Evolutionary conservation across 2,329 filamentous ascomycete genomes (phyloP), one percentile per base, ranked within the genome.

Genomic region (Sporothrix humicola): DNA sequence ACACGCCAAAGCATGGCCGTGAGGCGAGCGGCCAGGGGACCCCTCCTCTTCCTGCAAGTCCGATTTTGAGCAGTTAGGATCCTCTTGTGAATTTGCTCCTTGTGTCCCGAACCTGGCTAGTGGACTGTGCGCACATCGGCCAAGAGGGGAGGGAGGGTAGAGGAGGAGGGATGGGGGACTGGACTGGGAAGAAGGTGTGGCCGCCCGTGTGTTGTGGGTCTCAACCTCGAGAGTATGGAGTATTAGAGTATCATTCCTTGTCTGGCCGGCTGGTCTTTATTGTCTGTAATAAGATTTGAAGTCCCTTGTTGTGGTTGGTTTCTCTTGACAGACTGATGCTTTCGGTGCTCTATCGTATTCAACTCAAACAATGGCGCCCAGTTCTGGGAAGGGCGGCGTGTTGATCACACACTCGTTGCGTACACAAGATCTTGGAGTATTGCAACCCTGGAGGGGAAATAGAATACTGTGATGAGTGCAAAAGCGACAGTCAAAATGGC

Each of bases 71-170:
- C 15, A 42, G 26, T 58, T 6, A 50, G 63, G 20, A 68, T 50
- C 46, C 23, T 68, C 46, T 50, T 52, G 65, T 69, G 31, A 68
- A n/a, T 42, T 37, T 44, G 37, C 66, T 54, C 73, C 73, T 61
- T 72, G 72, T 54, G 72, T 76, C 74, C 73, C 75, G 73, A 71
- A 69, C 69, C 50, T n/a, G 73, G 71, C 54, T 66, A 74, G 76
- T 76, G 74, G 74, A 58, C 72, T 73, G 73, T 74, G 61, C 65
- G 59, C 37, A 31, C 37, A 31, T 72, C 46, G 26, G 59, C 56
- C 42, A 61, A 58, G 42, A 68, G 42, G 44, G 42, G 42, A n/a
- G 42, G 17, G 52, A 54, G 52, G n/a, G n/a, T 20, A 54, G 52
- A 54, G 20, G 44, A 31, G 37, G 59, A 23, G 59, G 37, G 59